phyloP scores from a whole-genome alignment of 2,329 filamentous ascomycete species.

The Xylariaceae sp. region DNA sequence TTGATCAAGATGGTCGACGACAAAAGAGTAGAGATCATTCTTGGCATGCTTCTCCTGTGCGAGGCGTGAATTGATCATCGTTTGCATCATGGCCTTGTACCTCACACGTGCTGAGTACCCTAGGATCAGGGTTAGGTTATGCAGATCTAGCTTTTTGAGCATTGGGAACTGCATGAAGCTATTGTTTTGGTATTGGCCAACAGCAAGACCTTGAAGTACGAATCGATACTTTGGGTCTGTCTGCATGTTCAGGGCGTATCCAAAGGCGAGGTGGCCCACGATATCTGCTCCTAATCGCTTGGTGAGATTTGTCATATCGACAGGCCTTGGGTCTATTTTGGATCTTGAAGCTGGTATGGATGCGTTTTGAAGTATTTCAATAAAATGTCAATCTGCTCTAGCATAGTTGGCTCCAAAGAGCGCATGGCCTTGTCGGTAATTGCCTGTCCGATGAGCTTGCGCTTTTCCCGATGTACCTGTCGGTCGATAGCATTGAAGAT shows the following conservation, averaged over 20 bases:
- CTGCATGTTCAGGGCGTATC: constrained; percentile 16
- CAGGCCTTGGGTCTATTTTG: not conserved
- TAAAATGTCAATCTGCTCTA: constrained; percentile 17
- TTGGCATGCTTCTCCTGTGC: constrained; percentile 7
- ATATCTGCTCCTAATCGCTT: constrained; percentile 14
- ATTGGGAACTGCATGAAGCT: constrained; percentile 17
- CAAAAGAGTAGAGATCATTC: constrained; percentile 14
- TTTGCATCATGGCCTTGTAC: constrained; percentile 5
- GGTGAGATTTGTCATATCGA: constrained; percentile 15
- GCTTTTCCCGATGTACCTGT: constrained; percentile 4
- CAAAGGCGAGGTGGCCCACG: constrained; percentile 16
- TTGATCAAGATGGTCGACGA: constrained; percentile 4
- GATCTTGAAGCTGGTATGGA: too few species aligned
- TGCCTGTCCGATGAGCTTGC: constrained; percentile 5
- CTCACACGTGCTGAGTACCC: constrained; percentile 2
- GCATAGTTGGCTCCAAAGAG: constrained; percentile 20
- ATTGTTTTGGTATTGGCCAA: constrained; percentile 11
- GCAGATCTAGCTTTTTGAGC: constrained; percentile 10
- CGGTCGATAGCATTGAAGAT: constrained; percentile 13
- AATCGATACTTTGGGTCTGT: constrained; percentile 10
- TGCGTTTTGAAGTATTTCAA: too few species aligned
- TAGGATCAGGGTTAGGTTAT: constrained; percentile 5
- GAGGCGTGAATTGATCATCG: constrained; percentile 12
- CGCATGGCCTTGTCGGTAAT: constrained; percentile 15
- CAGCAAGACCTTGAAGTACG: constrained; percentile 4